Base-by-base conservation (phyloP, 352 stramenopile genomes). In the Pythium scleroteichum region DNA sequence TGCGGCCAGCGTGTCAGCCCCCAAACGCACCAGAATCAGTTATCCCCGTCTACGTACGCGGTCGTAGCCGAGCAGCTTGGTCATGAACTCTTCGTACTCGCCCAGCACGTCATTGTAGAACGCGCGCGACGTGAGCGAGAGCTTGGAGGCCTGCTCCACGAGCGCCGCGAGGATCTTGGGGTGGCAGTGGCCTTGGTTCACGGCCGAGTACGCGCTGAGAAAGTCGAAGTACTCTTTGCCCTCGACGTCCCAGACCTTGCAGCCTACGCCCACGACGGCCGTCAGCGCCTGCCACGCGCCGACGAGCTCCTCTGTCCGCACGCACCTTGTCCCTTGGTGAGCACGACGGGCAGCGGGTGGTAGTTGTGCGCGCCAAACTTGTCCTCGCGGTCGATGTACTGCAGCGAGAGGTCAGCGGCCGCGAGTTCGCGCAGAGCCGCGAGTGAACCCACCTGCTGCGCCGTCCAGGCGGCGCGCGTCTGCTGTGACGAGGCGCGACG, bases 171-270 rank as follows among this genome's bases (percentile, higher is more conserved):
- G 87, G 71, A 99, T 99, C 66, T 97, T 97, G 0, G 97, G 97
- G 74, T 99, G 97, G 75, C 96, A 99, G 74, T 99, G 97, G 57
- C 97, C 97, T 79, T 72, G 55, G 60, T 67, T 64, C 58, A 97
- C 87, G 45, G 89, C 88, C 63, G 86, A 96, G 75, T 97, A 97
- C 35, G 88, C 88, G 62, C 85, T 98, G 49, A 99, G 73, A 57
- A 99, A 99, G 76, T 99, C 98, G 68, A 92, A 98, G 76, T 99
- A 99, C 80, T 98, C 81, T 53, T 97, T 97, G 29, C 94, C 96
- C 38, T 99, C 88, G 6, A 98, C 87, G 75, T 99, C 96, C 87
- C 89, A 99, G 45, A 99, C 92, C 63, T 98, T 93, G 64, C 96
- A 97, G 47, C 95, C 94, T 73, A 57, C 50, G 23, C 44, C 49